Conservation (phyloP, 371 early-diverging fungal genomes). For the Thermomucor indicae-seudaticae region DNA sequence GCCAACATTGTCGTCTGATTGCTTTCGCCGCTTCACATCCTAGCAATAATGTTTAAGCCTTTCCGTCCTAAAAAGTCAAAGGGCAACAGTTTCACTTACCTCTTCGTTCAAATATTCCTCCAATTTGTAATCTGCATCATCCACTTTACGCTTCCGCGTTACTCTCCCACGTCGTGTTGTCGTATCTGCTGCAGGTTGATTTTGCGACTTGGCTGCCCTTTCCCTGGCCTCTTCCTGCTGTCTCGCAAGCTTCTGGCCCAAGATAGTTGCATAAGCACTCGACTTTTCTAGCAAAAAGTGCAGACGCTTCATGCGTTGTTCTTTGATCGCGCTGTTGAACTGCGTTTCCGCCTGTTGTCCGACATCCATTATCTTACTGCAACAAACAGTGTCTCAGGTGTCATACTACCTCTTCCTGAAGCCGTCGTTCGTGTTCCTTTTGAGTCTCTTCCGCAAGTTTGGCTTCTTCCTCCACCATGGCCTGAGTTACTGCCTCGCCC, state of each 20-base stretch:
- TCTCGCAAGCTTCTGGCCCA: constrained; percentile 71
- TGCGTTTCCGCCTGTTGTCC: constrained; percentile 50
- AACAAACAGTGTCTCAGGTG: too few relatives aligned
- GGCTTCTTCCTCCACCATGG: constrained; percentile 51
- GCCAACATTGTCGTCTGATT: constrained; percentile 21
- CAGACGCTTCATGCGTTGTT: constrained; percentile 72
- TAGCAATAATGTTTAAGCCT: not conserved
- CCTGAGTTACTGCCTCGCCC: constrained; percentile 27
- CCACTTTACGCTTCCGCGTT: constrained; percentile 34
- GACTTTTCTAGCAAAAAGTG: constrained; percentile 81
- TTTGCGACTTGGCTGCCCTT: constrained; percentile 29
- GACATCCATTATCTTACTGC: too few relatives aligned
- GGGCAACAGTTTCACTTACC: constrained; percentile 10
- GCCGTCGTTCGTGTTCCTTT: constrained; percentile 40
- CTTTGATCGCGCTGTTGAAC: constrained; percentile 55
- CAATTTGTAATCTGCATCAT: constrained; percentile 51
- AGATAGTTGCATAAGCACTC: constrained; percentile 76
- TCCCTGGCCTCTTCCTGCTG: constrained; percentile 71
- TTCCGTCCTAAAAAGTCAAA: not conserved
- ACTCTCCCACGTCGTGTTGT: constrained; percentile 11
- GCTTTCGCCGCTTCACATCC: constrained; percentile 43
- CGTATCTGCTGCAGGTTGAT: not conserved
- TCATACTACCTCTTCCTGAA: constrained; percentile 42
- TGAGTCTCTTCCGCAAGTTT: constrained; percentile 38
- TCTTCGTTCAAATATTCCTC: constrained; percentile 59